Evolutionary conservation across 331 rosid species (phyloP).

Genomic region (Malus hybrid): DNA sequence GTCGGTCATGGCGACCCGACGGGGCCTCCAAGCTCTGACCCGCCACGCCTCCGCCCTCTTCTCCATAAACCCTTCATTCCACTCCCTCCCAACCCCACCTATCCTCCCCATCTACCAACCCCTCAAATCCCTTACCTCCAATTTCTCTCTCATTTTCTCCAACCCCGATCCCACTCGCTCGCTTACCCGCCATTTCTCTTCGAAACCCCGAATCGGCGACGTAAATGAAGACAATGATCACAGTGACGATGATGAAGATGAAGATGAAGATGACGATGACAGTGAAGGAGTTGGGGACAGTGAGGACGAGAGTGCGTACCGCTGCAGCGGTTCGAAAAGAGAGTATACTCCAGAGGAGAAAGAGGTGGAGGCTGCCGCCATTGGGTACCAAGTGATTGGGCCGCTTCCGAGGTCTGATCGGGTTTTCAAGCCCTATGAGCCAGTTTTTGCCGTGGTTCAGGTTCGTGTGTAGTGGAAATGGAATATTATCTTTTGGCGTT

Average conservation of each 20-base stretch:
- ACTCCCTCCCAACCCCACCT: conserved; percentile 14
- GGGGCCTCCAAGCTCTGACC: conserved; percentile 47
- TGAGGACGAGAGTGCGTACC: conserved; percentile 31
- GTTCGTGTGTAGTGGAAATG: conserved; percentile 18
- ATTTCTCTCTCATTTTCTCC: conserved; percentile 16
- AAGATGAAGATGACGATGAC: conserved; percentile 3
- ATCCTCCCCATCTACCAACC: conserved; percentile 11
- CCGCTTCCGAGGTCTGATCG: conserved; percentile 46
- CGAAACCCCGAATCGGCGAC: conserved; percentile 23
- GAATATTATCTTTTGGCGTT: neutral
- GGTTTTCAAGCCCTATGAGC: conserved; percentile 67
- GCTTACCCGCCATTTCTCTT: conserved; percentile 45
- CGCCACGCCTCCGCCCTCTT: conserved; percentile 45
- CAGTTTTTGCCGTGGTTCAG: conserved; percentile 77
- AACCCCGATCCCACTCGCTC: conserved; percentile 14
- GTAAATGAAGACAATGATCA: conserved; percentile 14
- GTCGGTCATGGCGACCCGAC: conserved; percentile 56
- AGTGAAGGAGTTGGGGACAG: conserved; percentile 26
- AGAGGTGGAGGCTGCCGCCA: conserved; percentile 57
- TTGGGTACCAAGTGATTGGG: conserved; percentile 69
- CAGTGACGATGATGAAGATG: conserved; percentile 2
- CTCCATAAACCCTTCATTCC: conserved; percentile 25
- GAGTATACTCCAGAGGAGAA: conserved; percentile 61
- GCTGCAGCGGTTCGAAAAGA: conserved; percentile 22
- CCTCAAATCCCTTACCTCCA: conserved; percentile 13